phyloP scores from a whole-genome alignment of 305 asterid species.

The Fraxinus nigra region DNA sequence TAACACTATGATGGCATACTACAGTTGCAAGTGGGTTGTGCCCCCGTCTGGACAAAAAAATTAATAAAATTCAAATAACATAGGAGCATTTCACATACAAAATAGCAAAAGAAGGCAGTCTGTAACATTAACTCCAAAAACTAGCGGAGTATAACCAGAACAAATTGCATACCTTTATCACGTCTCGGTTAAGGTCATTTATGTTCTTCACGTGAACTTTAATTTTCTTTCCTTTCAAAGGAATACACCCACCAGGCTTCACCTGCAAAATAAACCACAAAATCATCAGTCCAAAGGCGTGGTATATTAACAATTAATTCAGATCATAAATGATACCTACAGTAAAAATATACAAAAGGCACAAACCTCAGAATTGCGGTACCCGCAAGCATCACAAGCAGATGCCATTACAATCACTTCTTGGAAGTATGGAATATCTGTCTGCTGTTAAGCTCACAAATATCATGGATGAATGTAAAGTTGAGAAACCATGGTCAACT shows the following conservation, averaged over 20 bases:
- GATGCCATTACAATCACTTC: conserved; percentile 96
- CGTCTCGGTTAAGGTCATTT: conserved; percentile 86
- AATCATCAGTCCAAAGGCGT: conserved; percentile 6
- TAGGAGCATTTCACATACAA: background rate
- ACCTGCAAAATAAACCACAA: conserved; percentile 46
- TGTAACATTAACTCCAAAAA: background rate
- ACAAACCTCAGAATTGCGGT: conserved; percentile 87
- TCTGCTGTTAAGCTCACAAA: conserved; percentile 50
- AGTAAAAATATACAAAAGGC: background rate
- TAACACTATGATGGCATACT: background rate
- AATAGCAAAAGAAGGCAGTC: background rate
- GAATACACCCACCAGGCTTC: conserved; percentile 84
- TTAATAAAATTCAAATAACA: background rate
- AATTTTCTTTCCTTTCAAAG: conserved; percentile 83
- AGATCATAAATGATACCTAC: background rate
- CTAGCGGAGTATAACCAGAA: background rate
- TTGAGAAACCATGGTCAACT: conserved; percentile 5
- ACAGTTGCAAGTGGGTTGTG: background rate
- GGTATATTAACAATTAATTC: conserved; percentile 1
- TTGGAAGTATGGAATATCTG: conserved; percentile 92
- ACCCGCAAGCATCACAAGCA: conserved; percentile 86
- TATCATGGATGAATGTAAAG: background rate
- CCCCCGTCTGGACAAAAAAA: background rate
- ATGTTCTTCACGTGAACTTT: conserved; percentile 54
- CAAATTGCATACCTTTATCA: conserved; percentile 65